phyloP scores from a whole-genome alignment of 2,329 filamentous ascomycete genomes.

The Rutstroemia sp. region DNA sequence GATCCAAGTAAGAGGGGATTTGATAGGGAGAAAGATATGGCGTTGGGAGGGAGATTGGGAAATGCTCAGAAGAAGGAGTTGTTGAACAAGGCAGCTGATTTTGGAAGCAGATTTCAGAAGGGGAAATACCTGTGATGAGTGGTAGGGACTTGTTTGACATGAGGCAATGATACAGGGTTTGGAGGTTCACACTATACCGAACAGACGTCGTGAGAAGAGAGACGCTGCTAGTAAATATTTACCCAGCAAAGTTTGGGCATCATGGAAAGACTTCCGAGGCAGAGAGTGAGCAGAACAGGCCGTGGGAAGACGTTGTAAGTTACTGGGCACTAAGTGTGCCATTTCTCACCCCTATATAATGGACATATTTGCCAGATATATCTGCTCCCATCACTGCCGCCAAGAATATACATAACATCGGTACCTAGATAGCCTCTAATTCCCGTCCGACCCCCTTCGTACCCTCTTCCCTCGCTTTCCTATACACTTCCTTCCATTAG shows the following conservation, averaged over 20 bases:
- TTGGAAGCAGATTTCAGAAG: conserved; percentile 44
- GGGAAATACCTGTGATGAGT: conserved; percentile 42
- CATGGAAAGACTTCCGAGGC: too few relatives aligned
- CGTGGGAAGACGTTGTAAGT: neutral
- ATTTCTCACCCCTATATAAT: neutral
- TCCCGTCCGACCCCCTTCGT: neutral
- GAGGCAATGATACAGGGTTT: too few relatives aligned
- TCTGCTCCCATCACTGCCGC: neutral
- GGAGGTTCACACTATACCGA: too few relatives aligned
- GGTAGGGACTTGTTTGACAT: too few relatives aligned
- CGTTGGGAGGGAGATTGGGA: conserved; percentile 62
- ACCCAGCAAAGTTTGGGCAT: too few relatives aligned
- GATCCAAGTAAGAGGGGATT: conserved; percentile 87
- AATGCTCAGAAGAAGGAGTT: conserved; percentile 69
- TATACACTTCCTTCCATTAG: too few relatives aligned
- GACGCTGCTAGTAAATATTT: too few relatives aligned
- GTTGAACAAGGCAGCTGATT: conserved; percentile 71
- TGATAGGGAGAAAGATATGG: conserved; percentile 92
- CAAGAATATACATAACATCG: neutral
- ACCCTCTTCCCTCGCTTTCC: neutral
- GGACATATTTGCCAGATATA: neutral
- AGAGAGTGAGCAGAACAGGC: too few relatives aligned
- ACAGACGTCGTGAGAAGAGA: too few relatives aligned
- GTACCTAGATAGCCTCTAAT: neutral
- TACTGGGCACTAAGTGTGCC: neutral